Conservation (phyloP, 1,139 yeast genomes). For the Nakaseomyces nivariensis region DNA sequence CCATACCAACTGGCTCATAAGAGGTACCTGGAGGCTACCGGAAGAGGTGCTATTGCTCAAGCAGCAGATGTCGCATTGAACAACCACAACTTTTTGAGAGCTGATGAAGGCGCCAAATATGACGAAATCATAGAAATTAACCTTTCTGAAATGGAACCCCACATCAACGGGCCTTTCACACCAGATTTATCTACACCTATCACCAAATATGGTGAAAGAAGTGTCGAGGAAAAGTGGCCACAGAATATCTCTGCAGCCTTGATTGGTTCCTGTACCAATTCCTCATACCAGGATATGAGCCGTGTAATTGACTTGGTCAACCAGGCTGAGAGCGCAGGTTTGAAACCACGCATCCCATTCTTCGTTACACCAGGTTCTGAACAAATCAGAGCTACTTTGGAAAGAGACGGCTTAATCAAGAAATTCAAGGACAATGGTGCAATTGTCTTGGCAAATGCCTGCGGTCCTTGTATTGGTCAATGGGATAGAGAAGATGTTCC, state of each 20-base stretch:
- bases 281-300: constrained; percentile 95
- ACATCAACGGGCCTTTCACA: constrained; percentile 89
- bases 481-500: constrained; percentile 78
- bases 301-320: constrained; percentile 80
- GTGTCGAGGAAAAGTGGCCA: constrained; percentile 73
- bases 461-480: constrained; percentile 99
- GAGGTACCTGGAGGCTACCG: constrained; percentile 71
- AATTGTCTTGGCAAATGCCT: constrained; percentile 86
- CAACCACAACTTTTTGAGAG: constrained; percentile 52
- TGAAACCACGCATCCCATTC: constrained; percentile 86
- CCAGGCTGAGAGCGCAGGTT: constrained; percentile 77
- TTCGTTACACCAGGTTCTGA: constrained; percentile 98
- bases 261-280: constrained; percentile 96
- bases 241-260: constrained; percentile 73
- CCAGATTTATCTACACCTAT: constrained; percentile 89
- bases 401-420: constrained; percentile 80
- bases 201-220: constrained; percentile 55
- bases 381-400: constrained; percentile 94
- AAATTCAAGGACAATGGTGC: constrained; percentile 82
- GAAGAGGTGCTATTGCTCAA: constrained; percentile 70
- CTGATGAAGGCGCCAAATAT: constrained; percentile 76
- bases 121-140: constrained; percentile 78
- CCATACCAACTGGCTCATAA: constrained; percentile 87
- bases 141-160: constrained; percentile 69
- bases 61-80: constrained; percentile 62